Evolutionary conservation across 768 basidiomycete species (phyloP).

Genomic region (Boletus rubroflammeus): DNA sequence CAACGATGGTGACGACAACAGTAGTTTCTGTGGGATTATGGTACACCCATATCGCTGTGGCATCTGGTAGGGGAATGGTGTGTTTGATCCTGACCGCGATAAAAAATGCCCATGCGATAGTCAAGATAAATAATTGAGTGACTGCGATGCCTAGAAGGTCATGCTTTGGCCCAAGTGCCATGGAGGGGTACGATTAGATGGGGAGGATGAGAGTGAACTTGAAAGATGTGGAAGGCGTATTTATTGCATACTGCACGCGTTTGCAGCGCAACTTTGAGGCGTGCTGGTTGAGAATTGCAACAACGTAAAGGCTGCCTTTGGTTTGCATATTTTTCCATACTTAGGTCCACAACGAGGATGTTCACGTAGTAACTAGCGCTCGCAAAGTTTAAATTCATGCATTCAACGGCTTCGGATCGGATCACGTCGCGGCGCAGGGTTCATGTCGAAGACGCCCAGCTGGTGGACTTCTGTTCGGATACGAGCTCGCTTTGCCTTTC

Average conservation of each 20-base stretch:
- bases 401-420: no score
- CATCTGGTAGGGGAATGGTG: background rate
- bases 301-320: background rate
- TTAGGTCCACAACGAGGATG: no score
- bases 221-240: background rate
- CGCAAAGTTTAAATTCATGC: no score
- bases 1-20: background rate
- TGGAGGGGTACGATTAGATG: background rate
- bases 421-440: no score
- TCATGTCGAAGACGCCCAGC: no score
- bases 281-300: background rate
- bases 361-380: no score
- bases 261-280: background rate
- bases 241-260: background rate
- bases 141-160: background rate
- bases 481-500: no score
- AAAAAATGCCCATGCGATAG: background rate
- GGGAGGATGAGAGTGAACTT: no score
- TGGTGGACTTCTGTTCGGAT: no score
- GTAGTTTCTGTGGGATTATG: background rate
- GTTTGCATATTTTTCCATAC: no score
- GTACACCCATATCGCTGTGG: background rate
- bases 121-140: background rate
- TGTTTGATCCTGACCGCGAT: background rate
- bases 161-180: background rate